Evolutionary conservation across 2,329 filamentous ascomycete species (phyloP).

Genomic region (Exophiala dermatitidis): DNA sequence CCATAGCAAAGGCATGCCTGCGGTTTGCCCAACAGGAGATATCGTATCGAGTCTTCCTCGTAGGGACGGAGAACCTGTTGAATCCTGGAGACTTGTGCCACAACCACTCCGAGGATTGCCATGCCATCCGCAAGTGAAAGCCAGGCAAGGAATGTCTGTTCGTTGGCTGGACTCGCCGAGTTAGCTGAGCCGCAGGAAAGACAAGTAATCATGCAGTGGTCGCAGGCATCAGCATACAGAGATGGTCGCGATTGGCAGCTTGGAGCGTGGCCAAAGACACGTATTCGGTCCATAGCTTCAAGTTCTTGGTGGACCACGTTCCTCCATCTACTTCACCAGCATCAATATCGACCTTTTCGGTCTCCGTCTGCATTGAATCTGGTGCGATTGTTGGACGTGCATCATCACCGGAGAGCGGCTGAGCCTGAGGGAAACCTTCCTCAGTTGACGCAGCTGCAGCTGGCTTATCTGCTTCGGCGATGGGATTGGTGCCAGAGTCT

Average conservation of each 20-base stretch:
- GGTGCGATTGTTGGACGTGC: no score
- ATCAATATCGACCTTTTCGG: neutral
- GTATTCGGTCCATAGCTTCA: slow-evolving; percentile 2
- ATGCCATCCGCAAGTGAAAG: slow-evolving; percentile 10
- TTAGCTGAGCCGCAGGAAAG: neutral
- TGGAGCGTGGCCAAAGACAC: slow-evolving; percentile 2
- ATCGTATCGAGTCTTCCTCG: slow-evolving; percentile 15
- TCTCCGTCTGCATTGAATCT: neutral
- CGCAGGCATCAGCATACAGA: neutral
- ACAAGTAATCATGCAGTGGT: neutral
- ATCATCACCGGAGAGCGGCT: no score
- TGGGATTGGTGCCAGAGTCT: no score
- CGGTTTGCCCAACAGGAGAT: slow-evolving; percentile 6
- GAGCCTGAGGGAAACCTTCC: no score
- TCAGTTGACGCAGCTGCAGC: no score
- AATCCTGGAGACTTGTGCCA: slow-evolving; percentile 14
- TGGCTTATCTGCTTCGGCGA: no score
- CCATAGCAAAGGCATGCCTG: slow-evolving; percentile 40
- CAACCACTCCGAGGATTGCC: slow-evolving; percentile 11
- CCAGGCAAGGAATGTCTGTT: slow-evolving; percentile 18
- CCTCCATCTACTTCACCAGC: neutral
- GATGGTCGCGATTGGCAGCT: slow-evolving; percentile 1
- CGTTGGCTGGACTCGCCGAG: slow-evolving; percentile 5
- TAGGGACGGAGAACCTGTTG: slow-evolving; percentile 3
- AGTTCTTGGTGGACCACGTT: neutral